Evolutionary conservation across 305 asterid species (phyloP), one percentile per base, ranked within the genome.

Genomic region (Fraxinus floribunda): DNA sequence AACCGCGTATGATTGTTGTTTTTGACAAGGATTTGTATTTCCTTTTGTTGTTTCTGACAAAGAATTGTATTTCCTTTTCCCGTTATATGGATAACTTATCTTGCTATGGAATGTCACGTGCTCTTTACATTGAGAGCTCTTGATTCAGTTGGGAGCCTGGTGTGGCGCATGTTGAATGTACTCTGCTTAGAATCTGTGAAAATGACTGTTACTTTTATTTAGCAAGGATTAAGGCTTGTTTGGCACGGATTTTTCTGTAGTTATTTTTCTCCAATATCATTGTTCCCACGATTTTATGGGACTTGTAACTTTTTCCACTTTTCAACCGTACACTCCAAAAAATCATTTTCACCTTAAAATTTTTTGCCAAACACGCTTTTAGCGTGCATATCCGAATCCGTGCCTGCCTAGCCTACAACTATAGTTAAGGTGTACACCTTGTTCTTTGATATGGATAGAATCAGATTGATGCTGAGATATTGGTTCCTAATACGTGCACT

Each of bases 1-100:
- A 16, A 79, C 80, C n/a, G 11, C 84, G 84, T 73, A 35, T 64
- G 82, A 64, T 75, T 71, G 29, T 70, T 29, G 79, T 75, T 66
- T 10, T 64, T 64, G 52, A 24, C 36, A 1, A 20, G 73, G 35
- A 64, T 22, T 64, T 64, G 36, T 24, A 24, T 24, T 26, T 64
- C 73, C 30, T 22, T 62, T 62, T 44, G 16, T 41, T 22, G 18
- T 4, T 44, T 44, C 4, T 44, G 55, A 66, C 18, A 1, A 60
- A 34, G 36, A 66, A 0, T 26, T 66, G 74, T 24, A 66, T 26
- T 29, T 11, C 74, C 36, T 68, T 68, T 68, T 10, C 9, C 15
- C 26, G 1, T 60, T 1, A 20, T 20, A 29, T 29, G 38, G 18
- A 68, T 24, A 68, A 26, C 75, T 68, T 66, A 10, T 3, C 38